phyloP scores from a whole-genome alignment of 805 yeast genomes.

The Zygosaccharomyces gambellarensis region DNA sequence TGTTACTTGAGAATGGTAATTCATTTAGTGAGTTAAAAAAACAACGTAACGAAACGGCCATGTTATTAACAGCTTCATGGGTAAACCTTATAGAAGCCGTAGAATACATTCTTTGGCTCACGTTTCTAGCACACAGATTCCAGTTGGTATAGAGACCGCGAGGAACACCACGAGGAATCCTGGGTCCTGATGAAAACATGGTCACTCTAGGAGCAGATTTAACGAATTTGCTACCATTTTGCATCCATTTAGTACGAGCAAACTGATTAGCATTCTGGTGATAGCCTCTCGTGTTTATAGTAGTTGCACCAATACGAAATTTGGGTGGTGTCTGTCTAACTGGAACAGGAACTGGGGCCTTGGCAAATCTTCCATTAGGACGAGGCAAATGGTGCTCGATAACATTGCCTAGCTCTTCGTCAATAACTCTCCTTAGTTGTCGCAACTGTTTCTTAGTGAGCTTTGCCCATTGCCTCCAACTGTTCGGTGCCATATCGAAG shows the following conservation, averaged over 20 bases:
- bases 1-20: slow-evolving; percentile 19
- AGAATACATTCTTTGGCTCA: slow-evolving; percentile 19
- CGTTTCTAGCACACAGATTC: slow-evolving; percentile 16
- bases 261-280: background rate
- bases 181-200: slow-evolving; percentile 12
- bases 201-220: slow-evolving; percentile 4
- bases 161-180: slow-evolving; percentile 18
- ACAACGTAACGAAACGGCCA: slow-evolving; percentile 47
- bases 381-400: slow-evolving; percentile 16
- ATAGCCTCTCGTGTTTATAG: background rate
- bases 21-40: slow-evolving; percentile 35
- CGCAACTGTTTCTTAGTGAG: slow-evolving; percentile 19
- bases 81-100: slow-evolving; percentile 29
- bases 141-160: slow-evolving; percentile 22
- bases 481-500: slow-evolving; percentile 15
- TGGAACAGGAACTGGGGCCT: slow-evolving; percentile 19
- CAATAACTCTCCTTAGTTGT: slow-evolving; percentile 19
- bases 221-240: background rate
- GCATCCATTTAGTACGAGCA: background rate
- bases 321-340: slow-evolving; percentile 11
- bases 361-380: slow-evolving; percentile 11
- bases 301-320: slow-evolving; percentile 4
- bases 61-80: slow-evolving; percentile 54
- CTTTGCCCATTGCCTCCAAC: slow-evolving; percentile 24
- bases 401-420: slow-evolving; percentile 16